Evolutionary conservation across 257 asterid species (phyloP), one percentile per base, ranked within the genome.

Genomic region (Catharanthus roseus): DNA sequence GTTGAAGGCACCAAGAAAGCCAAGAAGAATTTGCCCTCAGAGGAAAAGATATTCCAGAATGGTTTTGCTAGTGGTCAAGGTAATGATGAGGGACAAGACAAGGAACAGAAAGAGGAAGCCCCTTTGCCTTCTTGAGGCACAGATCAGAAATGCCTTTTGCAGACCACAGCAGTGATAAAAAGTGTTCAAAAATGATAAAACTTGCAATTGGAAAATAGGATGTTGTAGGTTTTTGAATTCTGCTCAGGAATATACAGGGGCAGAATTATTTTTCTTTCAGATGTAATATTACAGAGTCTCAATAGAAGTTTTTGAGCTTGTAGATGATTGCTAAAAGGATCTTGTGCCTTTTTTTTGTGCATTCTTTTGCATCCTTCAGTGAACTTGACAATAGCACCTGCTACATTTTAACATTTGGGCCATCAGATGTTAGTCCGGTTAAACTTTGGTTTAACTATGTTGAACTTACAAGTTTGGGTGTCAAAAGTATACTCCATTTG

Each of bases 11-110:
- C 82, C 76, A 83, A 44, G 78, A 82, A 81, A 66, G 84, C 86
- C 70, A 83, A n/a, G 82, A 86, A 86, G 74, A 87, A 84, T 71
- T 66, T 87, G 54, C 99, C 97, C 26, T 88, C 96, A 0, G 99
- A 95, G 72, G 96, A 88, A 39, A 86, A 24, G 67, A 10, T 76
- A 54, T 55, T 74, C 42, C 90, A 69, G 69, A 85, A 87, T 24
- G 95, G 89, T 10, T 19, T 50, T 51, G 73, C 44, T 0, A 62
- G 51, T 65, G 78, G 54, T 15, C 79, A 77, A 68, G 83, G 74
- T 64, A 73, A 74, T 7, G 87, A 82, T 2, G 85, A 74, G 50
- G 83, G 71, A 23, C 68, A 28, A 72, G 82, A 81, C 79, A 63
- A 64, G 11, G 85, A 81, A 64, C 80, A 82, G 71, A 81, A 85